These are phyloP conservation scores for Kregervanrija fluxuum DNA, from an alignment of 805 yeast genomes.

Conservation along the genomic window DNA sequence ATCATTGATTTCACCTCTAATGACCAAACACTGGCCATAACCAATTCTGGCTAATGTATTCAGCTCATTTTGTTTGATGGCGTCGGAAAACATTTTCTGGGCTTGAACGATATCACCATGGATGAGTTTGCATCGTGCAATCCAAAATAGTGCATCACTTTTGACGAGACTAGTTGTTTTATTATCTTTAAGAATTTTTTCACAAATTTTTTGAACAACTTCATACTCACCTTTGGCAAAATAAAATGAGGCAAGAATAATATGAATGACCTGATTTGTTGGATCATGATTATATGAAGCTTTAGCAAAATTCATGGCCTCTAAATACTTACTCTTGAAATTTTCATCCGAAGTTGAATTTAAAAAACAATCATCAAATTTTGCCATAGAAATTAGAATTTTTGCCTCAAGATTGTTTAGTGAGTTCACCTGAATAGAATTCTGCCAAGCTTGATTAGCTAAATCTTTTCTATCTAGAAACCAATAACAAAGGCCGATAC, in stretches of 20 bases:
- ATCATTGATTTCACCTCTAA: constrained; percentile 69
- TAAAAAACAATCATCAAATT: constrained; percentile 56
- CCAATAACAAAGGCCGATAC: constrained; percentile 94
- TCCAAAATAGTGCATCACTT: constrained; percentile 75
- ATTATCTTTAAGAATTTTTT: constrained; percentile 37
- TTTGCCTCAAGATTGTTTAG: constrained; percentile 46
- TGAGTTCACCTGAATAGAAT: constrained; percentile 64
- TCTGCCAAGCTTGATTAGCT: constrained; percentile 78
- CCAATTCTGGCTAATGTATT: constrained; percentile 73
- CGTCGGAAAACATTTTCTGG: constrained; percentile 62
- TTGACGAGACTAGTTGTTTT: constrained; percentile 34
- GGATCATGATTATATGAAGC: constrained; percentile 34
- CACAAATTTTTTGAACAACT: constrained; percentile 49
- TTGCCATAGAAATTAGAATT: constrained; percentile 58
- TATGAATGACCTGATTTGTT: constrained; percentile 53
- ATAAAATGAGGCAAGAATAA: constrained; percentile 62
- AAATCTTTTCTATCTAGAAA: constrained; percentile 66
- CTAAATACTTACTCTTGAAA: constrained; percentile 52
- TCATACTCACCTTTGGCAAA: constrained; percentile 61
- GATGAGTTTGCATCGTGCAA: constrained; percentile 68
- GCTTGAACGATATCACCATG: constrained; percentile 59
- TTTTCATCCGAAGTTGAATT: constrained; percentile 50
- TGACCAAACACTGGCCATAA: constrained; percentile 75
- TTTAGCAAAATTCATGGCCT: constrained; percentile 46
- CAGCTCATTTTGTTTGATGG: constrained; percentile 56